Base-by-base conservation (phyloP, 805 yeast species). In the Wickerhamomyces hampshirensis region DNA sequence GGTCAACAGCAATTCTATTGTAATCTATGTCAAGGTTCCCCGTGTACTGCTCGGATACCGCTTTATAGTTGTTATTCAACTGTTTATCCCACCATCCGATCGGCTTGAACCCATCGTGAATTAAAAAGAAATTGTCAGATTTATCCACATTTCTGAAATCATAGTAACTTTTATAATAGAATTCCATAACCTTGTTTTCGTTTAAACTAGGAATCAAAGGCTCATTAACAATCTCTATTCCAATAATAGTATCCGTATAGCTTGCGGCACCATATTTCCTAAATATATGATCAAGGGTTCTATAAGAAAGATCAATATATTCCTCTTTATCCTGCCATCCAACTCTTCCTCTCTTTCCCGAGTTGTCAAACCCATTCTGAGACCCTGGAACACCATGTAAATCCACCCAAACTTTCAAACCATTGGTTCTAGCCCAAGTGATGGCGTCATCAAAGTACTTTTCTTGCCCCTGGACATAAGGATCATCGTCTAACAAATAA, bases 351-450 rank as follows among this genome's bases (percentile, higher is more conserved):
- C 88, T 66, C 19, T 71, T 59, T 2, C 95, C 95, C 6, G 86
- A 77, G 50, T 84, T 85, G 51, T 84, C 91, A 64, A 84, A 84
- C 11, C 94, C 94, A 56, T 85, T 85, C 53, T 85, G 94, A 2
- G 89, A 80, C 1, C 91, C 93, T 6, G 94, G 93, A 9, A 72
- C 80, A 11, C 93, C 88, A 50, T 85, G 95, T 36, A 85, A 59
- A 52, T 85, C 94, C 34, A 85, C 61, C 80, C 84, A 77, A 4
- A 79, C 82, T 40, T 81, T 73, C 42, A 85, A 60, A 12, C 69
- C 79, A 47, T 78, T 58, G 28, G 65, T 63, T 16, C 72, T 58
- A 14, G 83, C 77, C 94, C 94, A 85, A 31, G 63, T 72, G 26
- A 85, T 60, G 1, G 86, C 84, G 39, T 71, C 59, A 31, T 80